phyloP scores from a whole-genome alignment of 805 yeast species.

The Ascoidea asiatica region DNA sequence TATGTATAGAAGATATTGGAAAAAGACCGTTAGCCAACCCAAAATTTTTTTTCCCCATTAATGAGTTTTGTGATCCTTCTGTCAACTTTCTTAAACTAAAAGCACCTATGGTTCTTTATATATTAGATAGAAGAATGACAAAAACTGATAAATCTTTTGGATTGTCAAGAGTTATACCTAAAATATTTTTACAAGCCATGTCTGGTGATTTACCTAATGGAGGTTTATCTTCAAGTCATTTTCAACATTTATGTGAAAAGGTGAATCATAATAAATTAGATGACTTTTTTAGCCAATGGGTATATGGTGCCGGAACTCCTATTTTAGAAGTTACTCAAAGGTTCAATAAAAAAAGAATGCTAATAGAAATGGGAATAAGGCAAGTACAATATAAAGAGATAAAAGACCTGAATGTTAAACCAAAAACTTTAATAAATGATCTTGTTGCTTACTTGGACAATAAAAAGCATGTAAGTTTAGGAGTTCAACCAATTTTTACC shows the following conservation, averaged over 20 bases:
- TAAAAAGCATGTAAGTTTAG: too few species aligned
- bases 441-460: conserved; percentile 14
- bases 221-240: conserved; percentile 66
- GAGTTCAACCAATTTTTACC: conserved; percentile 37
- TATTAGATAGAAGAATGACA: conserved; percentile 85
- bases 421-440: conserved; percentile 22
- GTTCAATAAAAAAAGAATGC: conserved; percentile 86
- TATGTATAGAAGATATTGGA: conserved; percentile 66
- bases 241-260: conserved; percentile 88
- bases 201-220: conserved; percentile 81
- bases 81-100: conserved; percentile 61
- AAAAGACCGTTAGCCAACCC: conserved; percentile 74
- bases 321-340: conserved; percentile 78
- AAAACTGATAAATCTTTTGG: conserved; percentile 94
- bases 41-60: conserved; percentile 48
- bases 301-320: conserved; percentile 80
- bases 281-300: conserved; percentile 86
- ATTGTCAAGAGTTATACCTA: conserved; percentile 79
- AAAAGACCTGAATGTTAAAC: conserved; percentile 15
- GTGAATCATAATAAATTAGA: conserved; percentile 81
- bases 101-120: conserved; percentile 74
- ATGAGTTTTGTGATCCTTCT: conserved; percentile 31
- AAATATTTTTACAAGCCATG: conserved; percentile 86
- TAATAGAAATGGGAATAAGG: conserved; percentile 86
- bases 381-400: conserved; percentile 70